These are phyloP conservation scores for Musa troglodytarum DNA, from an alignment of 176 grass and related monocot species.

Conservation along the genomic window DNA sequence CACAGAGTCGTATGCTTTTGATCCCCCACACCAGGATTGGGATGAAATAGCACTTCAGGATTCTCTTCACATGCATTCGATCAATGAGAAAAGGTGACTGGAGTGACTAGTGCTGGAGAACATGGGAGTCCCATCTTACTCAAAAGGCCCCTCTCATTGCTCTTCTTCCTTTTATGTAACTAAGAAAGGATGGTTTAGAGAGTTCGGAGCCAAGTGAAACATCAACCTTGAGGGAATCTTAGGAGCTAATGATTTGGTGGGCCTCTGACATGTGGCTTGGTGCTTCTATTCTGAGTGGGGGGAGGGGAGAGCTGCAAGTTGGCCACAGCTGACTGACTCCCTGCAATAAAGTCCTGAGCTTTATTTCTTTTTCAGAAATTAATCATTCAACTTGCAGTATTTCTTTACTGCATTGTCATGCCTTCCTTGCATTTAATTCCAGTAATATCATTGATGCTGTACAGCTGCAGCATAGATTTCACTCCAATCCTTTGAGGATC, in stretches of 20 bases:
- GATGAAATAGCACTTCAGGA: conserved; percentile 1
- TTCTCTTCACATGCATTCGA: not conserved
- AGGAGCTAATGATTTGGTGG: conserved; percentile 2
- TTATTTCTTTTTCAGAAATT: conserved; percentile 21
- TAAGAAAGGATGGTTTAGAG: too few relatives aligned
- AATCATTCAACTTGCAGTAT: not conserved
- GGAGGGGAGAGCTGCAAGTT: not conserved
- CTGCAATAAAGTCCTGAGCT: not conserved
- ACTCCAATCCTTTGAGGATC: not conserved
- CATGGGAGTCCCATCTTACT: not conserved
- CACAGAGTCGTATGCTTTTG: too few relatives aligned
- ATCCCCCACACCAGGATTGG: too few relatives aligned
- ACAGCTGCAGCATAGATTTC: conserved; percentile 12
- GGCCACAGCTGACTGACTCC: conserved; percentile 7
- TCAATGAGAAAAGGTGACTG: not conserved
- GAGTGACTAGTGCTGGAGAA: not conserved
- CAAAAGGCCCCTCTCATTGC: not conserved
- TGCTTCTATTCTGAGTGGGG: not conserved
- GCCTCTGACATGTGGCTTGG: not conserved
- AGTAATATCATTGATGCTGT: conserved; percentile 9
- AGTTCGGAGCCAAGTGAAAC: not conserved
- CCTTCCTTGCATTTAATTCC: not conserved
- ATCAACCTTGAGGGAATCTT: not conserved
- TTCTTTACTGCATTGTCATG: conserved; percentile 12
- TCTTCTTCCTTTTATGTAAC: not conserved